Evolutionary conservation across 768 basidiomycete species (phyloP).

Genomic region (Suillus bovinus): DNA sequence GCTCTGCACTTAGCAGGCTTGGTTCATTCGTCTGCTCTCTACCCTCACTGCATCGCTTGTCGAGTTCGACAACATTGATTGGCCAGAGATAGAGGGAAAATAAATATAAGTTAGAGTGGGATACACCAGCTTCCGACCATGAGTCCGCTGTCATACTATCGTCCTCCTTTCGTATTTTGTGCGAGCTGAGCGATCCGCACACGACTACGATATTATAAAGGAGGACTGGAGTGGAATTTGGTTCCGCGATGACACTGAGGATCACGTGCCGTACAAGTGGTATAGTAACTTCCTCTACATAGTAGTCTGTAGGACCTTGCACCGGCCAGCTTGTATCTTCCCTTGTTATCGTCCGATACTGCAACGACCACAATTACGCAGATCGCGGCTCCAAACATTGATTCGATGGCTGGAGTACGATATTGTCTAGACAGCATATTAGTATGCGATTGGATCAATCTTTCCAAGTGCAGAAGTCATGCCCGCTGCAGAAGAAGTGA

Average conservation of each 20-base stretch:
- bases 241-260: slow-evolving; percentile 65
- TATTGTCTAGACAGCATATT: slow-evolving; percentile 49
- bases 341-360: slow-evolving; percentile 18
- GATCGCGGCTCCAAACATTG: slow-evolving; percentile 70
- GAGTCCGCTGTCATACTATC: neutral
- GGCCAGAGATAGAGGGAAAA: slow-evolving; percentile 63
- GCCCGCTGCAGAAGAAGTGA: neutral
- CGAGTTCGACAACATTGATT: slow-evolving; percentile 43
- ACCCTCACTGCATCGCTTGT: slow-evolving; percentile 50
- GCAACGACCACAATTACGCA: neutral
- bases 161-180: slow-evolving; percentile 61
- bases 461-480: slow-evolving; percentile 6
- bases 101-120: slow-evolving; percentile 60
- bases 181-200: slow-evolving; percentile 85
- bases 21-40: slow-evolving; percentile 43
- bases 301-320: too few relatives aligned
- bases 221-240: slow-evolving; percentile 36
- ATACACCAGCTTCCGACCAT: neutral
- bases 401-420: slow-evolving; percentile 62
- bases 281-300: too few relatives aligned
- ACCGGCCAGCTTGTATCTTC: slow-evolving; percentile 74
- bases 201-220: too few relatives aligned
- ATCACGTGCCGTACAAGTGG: slow-evolving; percentile 79
- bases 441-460: slow-evolving; percentile 40
- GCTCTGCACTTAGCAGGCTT: slow-evolving; percentile 64